Evolutionary conservation across 768 basidiomycete species (phyloP).

Genomic region (Lanmaoa pseudosensibilis): DNA sequence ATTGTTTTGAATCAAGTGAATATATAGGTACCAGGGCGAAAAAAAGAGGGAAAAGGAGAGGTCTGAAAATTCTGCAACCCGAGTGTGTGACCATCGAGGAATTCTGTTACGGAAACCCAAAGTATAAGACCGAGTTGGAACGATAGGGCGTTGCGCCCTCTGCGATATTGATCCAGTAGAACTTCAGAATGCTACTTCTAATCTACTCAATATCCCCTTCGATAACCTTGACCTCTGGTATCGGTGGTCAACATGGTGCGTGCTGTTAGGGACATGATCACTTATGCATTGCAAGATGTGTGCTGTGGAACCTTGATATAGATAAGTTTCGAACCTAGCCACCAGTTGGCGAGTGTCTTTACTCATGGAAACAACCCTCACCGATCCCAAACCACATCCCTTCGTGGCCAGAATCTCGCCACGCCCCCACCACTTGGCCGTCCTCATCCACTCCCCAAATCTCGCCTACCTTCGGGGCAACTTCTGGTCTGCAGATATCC

Average conservation of each 20-base stretch:
- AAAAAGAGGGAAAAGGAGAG: background rate
- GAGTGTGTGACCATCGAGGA: background rate
- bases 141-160: background rate
- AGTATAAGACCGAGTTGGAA: background rate
- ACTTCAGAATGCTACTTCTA: background rate
- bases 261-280: background rate
- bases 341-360: no score
- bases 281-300: constrained; percentile 12
- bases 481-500: no score
- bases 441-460: no score
- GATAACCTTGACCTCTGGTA: background rate
- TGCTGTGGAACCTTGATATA: background rate
- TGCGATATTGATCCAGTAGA: background rate
- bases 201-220: constrained; percentile 2
- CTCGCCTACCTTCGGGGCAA: no score
- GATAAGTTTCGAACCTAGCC: no score
- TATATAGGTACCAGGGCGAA: background rate
- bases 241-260: background rate
- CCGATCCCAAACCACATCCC: no score
- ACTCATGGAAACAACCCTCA: no score
- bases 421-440: no score
- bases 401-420: no score
- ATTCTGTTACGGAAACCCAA: background rate
- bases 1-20: background rate
- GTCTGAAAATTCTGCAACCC: background rate